These are phyloP conservation scores for Hypoxylon fuscum DNA, from an alignment of 495 filamentous ascomycete genomes.

Conservation along the genomic window DNA sequence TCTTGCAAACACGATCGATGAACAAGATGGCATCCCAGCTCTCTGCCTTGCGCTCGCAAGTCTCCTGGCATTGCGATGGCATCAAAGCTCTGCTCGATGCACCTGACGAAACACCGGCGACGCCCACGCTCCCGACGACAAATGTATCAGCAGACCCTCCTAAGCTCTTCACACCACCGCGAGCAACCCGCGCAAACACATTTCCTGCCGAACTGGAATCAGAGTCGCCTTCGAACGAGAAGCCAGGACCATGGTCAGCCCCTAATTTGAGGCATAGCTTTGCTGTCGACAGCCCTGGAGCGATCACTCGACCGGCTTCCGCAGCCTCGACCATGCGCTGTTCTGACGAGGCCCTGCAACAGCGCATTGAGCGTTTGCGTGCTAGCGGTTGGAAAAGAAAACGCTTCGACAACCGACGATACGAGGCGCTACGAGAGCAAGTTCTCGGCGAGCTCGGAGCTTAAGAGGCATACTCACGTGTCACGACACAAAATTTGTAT, in stretches of 20 bases:
- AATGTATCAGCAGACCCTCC: slow-evolving; percentile 13
- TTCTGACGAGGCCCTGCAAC: slow-evolving; percentile 36
- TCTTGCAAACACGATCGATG: slow-evolving; percentile 51
- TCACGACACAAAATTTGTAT: neutral
- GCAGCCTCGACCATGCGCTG: slow-evolving; percentile 24
- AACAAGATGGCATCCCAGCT: slow-evolving; percentile 56
- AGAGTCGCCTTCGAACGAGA: slow-evolving; percentile 4
- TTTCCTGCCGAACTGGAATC: slow-evolving; percentile 24
- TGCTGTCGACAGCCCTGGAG: slow-evolving; percentile 5
- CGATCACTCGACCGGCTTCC: slow-evolving; percentile 30
- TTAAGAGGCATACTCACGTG: slow-evolving; percentile 3
- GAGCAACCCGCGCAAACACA: slow-evolving; percentile 25
- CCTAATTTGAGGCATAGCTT: slow-evolving; percentile 19
- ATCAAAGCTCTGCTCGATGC: slow-evolving; percentile 47
- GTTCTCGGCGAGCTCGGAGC: slow-evolving; percentile 54
- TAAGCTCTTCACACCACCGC: slow-evolving; percentile 1
- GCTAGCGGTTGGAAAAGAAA: slow-evolving; percentile 58
- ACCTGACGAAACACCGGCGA: slow-evolving; percentile 23
- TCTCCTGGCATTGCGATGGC: slow-evolving; percentile 50
- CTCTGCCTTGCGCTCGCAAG: slow-evolving; percentile 48
- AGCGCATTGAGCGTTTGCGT: slow-evolving; percentile 57
- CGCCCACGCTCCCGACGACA: slow-evolving; percentile 1
- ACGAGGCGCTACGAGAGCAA: slow-evolving; percentile 58
- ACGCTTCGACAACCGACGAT: slow-evolving; percentile 58
- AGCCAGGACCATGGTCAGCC: slow-evolving; percentile 18